Conservation (phyloP, 768 basidiomycete genomes). For the Russula griseocarnosa region DNA sequence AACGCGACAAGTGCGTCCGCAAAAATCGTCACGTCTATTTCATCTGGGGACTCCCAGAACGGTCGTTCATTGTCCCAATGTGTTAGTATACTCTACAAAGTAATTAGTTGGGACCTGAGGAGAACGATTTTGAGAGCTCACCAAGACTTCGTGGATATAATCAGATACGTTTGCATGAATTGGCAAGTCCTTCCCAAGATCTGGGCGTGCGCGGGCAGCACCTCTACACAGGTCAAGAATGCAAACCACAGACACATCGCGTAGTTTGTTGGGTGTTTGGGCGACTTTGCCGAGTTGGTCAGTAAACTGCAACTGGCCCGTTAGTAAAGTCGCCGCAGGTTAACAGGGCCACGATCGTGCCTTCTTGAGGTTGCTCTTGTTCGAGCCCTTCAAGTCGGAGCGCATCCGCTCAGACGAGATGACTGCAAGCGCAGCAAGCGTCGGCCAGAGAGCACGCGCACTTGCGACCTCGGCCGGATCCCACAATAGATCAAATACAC, state of each 20-base stretch:
- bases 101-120: conserved; percentile 30
- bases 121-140: conserved; percentile 31
- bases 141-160: conserved; percentile 78
- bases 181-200: conserved; percentile 51
- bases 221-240: conserved; percentile 75
- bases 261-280: conserved; percentile 48
- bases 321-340: conserved; percentile 10
- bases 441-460: conserved; percentile 68
- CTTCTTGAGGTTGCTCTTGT: conserved; percentile 29
- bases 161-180: conserved; percentile 65
- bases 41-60: conserved; percentile 69
- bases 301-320: conserved; percentile 46
- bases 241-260: conserved; percentile 67
- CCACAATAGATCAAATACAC: conserved; percentile 78
- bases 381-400: conserved; percentile 40
- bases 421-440: conserved; percentile 68
- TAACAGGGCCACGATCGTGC: conserved; percentile 7
- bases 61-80: conserved; percentile 41
- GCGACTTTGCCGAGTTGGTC: conserved; percentile 53
- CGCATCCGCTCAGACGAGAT: conserved; percentile 65
- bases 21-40: conserved; percentile 71
- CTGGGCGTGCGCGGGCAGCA: conserved; percentile 46
- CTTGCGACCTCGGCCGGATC: conserved; percentile 39
- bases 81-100: conserved; percentile 30
- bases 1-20: conserved; percentile 70